Evolutionary conservation across 495 filamentous ascomycete genomes (phyloP), one percentile per base, ranked within the genome.

Genomic region (Hyaloscypha hepaticicola): DNA sequence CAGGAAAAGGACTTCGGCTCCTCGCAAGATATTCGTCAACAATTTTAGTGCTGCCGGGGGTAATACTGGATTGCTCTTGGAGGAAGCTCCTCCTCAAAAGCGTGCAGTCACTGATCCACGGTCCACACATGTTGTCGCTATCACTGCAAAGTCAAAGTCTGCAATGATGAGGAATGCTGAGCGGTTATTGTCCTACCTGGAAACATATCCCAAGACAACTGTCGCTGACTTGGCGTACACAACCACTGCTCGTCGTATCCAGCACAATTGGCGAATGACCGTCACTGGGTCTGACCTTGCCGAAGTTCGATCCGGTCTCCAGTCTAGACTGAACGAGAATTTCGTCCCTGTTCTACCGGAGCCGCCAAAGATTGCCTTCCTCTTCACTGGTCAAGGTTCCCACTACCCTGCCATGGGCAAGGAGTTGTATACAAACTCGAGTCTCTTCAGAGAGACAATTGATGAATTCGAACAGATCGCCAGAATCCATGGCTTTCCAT

Each of bases 201-300:
- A 83, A 16, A 61, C 78, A 56, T 79, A 84, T 53, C 77, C 80
- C 26, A 76, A 81, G 0, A 79, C 81, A 2, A 76, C 81, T 0
- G 70, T 91, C 8, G 73, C 79, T 1, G 76, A 83, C 57, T 74
- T 95, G 5, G 86, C 91, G 5, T 96, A 96, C 74, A 91, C 90
- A 5, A 91, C 88, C 1, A 95, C 91, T 11, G 92, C 92, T 52
- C 84, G 92, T 65, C 87, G 87, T n/a, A 85, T 90, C n/a, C 92
- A 94, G 65, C 88, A 93, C 72, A 84, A 86, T 55, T 88, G 87
- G 79, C 86, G 91, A 55, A 82, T 89, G 62, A 83, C 82, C 48
- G 81, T 90, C 22, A 75, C 78, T 9, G 88, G 79, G 1, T 76
- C 79, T n/a, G 79, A 82, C 56, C 65, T 87, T 19, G 57, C 64